phyloP scores from a whole-genome alignment of 306 rosid genomes.

The Vigna mungo region DNA sequence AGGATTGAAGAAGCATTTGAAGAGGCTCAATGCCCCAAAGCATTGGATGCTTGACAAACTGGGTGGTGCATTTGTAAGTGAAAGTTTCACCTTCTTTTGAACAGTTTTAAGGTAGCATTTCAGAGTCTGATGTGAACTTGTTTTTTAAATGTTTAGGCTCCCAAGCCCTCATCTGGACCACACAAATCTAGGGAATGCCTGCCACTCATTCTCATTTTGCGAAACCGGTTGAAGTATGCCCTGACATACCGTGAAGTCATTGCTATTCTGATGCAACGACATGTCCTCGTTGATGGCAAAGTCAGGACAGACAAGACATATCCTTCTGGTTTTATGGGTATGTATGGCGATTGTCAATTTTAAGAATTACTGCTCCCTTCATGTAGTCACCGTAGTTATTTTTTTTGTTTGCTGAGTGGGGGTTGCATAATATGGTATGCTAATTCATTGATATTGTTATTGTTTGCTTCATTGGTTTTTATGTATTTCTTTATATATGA shows the following conservation, averaged over 20 bases:
- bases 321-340: slow-evolving; percentile 38
- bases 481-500: neutral
- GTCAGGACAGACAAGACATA: slow-evolving; percentile 24
- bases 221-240: slow-evolving; percentile 32
- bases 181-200: slow-evolving; percentile 38
- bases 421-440: neutral
- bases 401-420: neutral
- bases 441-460: neutral
- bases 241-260: slow-evolving; percentile 34
- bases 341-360: neutral
- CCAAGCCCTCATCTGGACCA: slow-evolving; percentile 38
- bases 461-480: neutral
- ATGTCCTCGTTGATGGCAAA: slow-evolving; percentile 17
- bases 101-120: neutral
- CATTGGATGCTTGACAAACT: slow-evolving; percentile 40
- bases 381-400: too few species aligned
- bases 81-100: neutral
- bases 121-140: neutral
- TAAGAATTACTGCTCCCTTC: neutral
- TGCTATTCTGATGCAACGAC: slow-evolving; percentile 39
- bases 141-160: slow-evolving; percentile 9
- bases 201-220: slow-evolving; percentile 28
- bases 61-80: slow-evolving; percentile 42
- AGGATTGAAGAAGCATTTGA: slow-evolving; percentile 40
- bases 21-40: slow-evolving; percentile 39